Conservation (phyloP, 1,284 basidiomycete species). For the Cryptococcus amylolentus region DNA sequence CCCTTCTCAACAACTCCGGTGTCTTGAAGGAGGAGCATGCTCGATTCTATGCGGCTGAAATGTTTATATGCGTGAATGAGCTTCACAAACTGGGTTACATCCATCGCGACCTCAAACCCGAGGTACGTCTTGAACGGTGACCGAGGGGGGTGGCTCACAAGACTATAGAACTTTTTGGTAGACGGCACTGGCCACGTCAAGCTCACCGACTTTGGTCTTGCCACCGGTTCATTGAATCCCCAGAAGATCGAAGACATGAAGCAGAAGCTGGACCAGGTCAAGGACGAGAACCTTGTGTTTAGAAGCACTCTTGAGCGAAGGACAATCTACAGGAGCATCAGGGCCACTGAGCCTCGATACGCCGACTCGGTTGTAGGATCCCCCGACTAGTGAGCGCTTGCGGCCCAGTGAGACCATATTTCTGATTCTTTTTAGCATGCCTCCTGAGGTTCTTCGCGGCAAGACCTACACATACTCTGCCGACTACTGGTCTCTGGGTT, state of each 20-base stretch:
- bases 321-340: slow-evolving; percentile 88
- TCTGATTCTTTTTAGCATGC: slow-evolving; percentile 35
- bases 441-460: slow-evolving; percentile 81
- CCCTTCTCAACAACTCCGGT: slow-evolving; percentile 90
- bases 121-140: slow-evolving; percentile 56
- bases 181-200: slow-evolving; percentile 96
- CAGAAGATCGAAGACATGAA: slow-evolving; percentile 91
- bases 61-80: slow-evolving; percentile 88
- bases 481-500: slow-evolving; percentile 98
- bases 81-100: slow-evolving; percentile 94
- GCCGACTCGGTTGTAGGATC: slow-evolving; percentile 98
- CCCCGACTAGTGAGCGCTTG: slow-evolving; percentile 69
- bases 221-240: slow-evolving; percentile 93
- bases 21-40: slow-evolving; percentile 95
- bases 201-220: slow-evolving; percentile 96
- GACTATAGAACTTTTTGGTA: slow-evolving; percentile 84
- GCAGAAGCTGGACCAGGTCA: slow-evolving; percentile 94
- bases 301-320: slow-evolving; percentile 92
- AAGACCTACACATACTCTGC: slow-evolving; percentile 94
- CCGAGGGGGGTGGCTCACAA: slow-evolving; percentile 17
- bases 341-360: slow-evolving; percentile 86
- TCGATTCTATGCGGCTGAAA: slow-evolving; percentile 89
- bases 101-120: slow-evolving; percentile 95
- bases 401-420: neutral
- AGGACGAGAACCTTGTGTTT: slow-evolving; percentile 85